Evolutionary conservation across 225 moss, liverwort and hornwort genomes (phyloP), one percentile per base, ranked within the genome.

Genomic region (Sphagnum contortum): DNA sequence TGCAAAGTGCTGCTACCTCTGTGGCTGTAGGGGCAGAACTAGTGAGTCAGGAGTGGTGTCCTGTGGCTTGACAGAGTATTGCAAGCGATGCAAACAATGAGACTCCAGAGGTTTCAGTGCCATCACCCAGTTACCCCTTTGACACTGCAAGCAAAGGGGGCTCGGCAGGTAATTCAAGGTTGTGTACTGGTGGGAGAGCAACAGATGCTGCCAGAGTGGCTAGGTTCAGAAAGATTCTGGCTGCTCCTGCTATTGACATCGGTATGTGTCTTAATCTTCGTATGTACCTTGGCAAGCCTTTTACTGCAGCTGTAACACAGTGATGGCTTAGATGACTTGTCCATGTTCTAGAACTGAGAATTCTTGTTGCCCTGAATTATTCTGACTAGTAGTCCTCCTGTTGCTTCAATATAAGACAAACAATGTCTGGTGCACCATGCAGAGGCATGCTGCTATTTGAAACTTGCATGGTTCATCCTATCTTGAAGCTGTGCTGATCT

Each of bases 161-260:
- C 79, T 88, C 89, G 60, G 79, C 87, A 49, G 94, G 91, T 50
- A 80, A 76, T 73, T 85, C 87, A 5, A 87, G 90, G 69, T 81
- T 90, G 62, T 73, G 81, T 4, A 79, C 82, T 54, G 96, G 92
- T 47, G 87, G 96, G 63, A 85, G 96, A 77, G 96, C 96, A 12
- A 98, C 96, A 49, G 96, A 98, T 78, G 87, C 83, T 67, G 92
- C 96, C 55, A 85, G 96, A 57, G 91, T 98, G 70, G 93, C 90
- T 71, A 92, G 92, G 79, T 98, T 93, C 77, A 98, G 82, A 61
- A 98, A 87, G 75, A 81, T 90, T 64, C 79, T 98, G 64, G 80
- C 96, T 61, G 80, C 92, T 67, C 74, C 89, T 61, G 80, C 80
- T 75, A 92, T 98, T 67, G 92, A 93, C 74, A 74, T 98, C 79